These are phyloP conservation scores for Misopates orontium DNA, from an alignment of 257 asterid species.

Conservation along the genomic window DNA sequence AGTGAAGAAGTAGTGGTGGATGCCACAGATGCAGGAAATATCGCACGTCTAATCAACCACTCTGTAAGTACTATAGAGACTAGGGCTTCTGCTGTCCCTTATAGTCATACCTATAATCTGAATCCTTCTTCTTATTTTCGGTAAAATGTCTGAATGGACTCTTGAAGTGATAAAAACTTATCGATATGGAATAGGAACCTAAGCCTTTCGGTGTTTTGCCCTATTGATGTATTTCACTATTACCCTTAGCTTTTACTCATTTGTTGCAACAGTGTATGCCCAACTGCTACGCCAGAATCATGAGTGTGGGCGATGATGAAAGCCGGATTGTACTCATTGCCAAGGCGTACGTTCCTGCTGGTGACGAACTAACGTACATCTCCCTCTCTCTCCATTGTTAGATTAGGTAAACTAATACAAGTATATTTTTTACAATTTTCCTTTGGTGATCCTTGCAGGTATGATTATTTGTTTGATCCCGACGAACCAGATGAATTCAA, in stretches of 20 bases:
- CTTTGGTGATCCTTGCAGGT: constrained; percentile 54
- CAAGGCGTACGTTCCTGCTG: constrained; percentile 79
- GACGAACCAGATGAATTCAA: constrained; percentile 84
- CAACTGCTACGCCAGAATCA: constrained; percentile 96
- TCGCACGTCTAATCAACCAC: constrained; percentile 94
- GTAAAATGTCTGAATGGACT: too few relatives aligned
- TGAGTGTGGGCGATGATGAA: constrained; percentile 95
- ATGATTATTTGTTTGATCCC: constrained; percentile 90
- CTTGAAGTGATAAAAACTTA: too few relatives aligned
- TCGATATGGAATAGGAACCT: not conserved
- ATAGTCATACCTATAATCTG: too few relatives aligned
- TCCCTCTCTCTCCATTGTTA: constrained; percentile 29
- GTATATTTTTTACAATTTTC: constrained; percentile 8
- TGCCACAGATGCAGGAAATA: constrained; percentile 96
- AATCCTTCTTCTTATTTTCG: too few relatives aligned
- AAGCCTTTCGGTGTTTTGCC: not conserved
- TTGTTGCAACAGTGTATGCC: constrained; percentile 79
- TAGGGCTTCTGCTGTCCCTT: not conserved
- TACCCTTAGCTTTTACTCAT: constrained; percentile 3
- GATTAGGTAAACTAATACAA: not conserved
- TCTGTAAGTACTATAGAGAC: constrained; percentile 54
- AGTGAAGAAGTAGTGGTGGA: constrained; percentile 98
- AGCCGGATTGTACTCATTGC: constrained; percentile 99
- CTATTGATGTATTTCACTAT: not conserved
- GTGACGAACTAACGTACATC: constrained; percentile 83